Conservation (phyloP, 2,329 filamentous ascomycete species). For the Fusarium sp. region DNA sequence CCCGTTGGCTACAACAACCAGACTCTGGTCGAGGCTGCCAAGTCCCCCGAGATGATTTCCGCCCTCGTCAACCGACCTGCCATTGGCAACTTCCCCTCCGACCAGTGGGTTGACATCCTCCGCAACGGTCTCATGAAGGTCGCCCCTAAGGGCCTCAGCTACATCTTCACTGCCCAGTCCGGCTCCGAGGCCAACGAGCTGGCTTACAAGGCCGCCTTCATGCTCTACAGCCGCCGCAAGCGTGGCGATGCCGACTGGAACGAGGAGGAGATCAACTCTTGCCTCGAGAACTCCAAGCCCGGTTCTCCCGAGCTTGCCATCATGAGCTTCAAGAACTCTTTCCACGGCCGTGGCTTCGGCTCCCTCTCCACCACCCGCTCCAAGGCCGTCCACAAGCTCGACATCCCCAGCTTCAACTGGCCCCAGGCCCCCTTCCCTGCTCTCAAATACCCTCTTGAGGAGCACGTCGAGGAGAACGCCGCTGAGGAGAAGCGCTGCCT, state of each 20-base stretch:
- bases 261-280: constrained; percentile 71
- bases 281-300: constrained; percentile 78
- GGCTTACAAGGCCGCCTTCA: constrained; percentile 88
- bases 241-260: constrained; percentile 79
- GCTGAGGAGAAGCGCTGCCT: constrained; percentile 78
- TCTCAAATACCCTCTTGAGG: constrained; percentile 80
- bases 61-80: constrained; percentile 83
- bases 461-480: constrained; percentile 75
- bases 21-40: constrained; percentile 71
- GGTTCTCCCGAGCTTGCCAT: constrained; percentile 81
- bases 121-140: constrained; percentile 76
- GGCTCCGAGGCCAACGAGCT: constrained; percentile 87
- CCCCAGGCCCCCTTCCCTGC: constrained; percentile 83
- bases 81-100: constrained; percentile 82
- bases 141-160: constrained; percentile 78
- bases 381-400: constrained; percentile 87
- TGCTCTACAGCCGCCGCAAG: constrained; percentile 79
- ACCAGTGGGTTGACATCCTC: constrained; percentile 78
- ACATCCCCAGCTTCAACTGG: constrained; percentile 91
- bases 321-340: constrained; percentile 79
- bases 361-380: constrained; percentile 81
- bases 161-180: constrained; percentile 83
- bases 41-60: constrained; percentile 76
- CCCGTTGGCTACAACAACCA: constrained; percentile 86
- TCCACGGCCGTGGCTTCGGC: constrained; percentile 85